Evolutionary conservation across 2,329 filamentous ascomycete species (phyloP).

Genomic region (Sporothrix humicola): DNA sequence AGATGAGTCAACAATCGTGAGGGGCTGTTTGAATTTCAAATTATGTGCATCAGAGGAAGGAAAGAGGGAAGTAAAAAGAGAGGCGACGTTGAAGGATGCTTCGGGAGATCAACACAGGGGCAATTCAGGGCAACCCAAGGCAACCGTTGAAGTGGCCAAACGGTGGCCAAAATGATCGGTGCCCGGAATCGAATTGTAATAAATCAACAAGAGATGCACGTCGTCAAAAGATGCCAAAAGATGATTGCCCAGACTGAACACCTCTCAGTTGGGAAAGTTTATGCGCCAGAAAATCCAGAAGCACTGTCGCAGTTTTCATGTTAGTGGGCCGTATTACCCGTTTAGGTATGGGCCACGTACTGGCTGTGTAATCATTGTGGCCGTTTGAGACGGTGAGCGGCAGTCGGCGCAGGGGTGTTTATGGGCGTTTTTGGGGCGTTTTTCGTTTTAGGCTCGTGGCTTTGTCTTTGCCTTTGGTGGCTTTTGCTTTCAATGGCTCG

Average conservation of each 20-base stretch:
- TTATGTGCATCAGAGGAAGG: background rate
- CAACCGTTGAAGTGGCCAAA: background rate
- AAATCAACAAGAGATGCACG: background rate
- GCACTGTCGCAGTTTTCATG: background rate
- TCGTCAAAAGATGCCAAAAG: slow-evolving; percentile 9
- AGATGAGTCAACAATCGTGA: background rate
- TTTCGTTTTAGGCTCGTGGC: background rate
- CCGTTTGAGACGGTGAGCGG: background rate
- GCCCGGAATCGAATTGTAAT: background rate
- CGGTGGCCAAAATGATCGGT: background rate
- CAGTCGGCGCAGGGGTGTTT: background rate
- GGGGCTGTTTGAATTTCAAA: too few species aligned
- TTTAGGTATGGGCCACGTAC: background rate
- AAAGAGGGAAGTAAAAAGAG: background rate
- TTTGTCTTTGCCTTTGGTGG: background rate
- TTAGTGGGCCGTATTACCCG: slow-evolving; percentile 8
- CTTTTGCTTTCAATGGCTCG: background rate
- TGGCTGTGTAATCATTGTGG: slow-evolving; percentile 9
- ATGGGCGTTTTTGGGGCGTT: too few species aligned
- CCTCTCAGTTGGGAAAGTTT: background rate
- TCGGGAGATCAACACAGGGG: background rate
- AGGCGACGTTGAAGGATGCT: background rate
- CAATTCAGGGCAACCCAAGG: background rate
- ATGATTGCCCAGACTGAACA: too few species aligned
- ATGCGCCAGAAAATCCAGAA: background rate